Evolutionary conservation across 192 early-diverging fungal genomes (phyloP).

Genomic region (Coemansia erecta): DNA sequence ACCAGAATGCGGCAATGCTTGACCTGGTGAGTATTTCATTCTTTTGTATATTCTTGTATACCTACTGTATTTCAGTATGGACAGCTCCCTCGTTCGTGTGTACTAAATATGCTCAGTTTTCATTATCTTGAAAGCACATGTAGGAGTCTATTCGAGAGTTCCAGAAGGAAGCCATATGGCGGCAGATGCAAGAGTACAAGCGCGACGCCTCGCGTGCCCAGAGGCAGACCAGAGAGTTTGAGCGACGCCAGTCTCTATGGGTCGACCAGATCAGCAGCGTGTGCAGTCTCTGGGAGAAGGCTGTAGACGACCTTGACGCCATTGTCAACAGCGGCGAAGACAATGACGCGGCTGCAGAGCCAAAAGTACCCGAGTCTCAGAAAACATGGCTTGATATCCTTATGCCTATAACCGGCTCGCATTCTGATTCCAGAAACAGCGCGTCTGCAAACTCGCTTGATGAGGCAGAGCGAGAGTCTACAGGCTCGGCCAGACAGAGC

Average conservation of each 20-base stretch:
- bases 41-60: not conserved
- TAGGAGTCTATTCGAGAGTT: slow-evolving; percentile 55
- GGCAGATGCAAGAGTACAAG: slow-evolving; percentile 67
- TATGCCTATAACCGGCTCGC: slow-evolving; percentile 7
- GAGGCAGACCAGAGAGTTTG: slow-evolving; percentile 41
- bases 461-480: not conserved
- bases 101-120: too few species aligned
- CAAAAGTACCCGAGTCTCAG: not conserved
- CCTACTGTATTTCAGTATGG: too few species aligned
- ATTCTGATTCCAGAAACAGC: not conserved
- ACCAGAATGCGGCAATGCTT: slow-evolving; percentile 44
- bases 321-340: slow-evolving; percentile 20
- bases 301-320: slow-evolving; percentile 36
- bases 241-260: slow-evolving; percentile 51
- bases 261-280: slow-evolving; percentile 43
- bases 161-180: slow-evolving; percentile 68
- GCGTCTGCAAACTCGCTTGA: not conserved
- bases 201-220: slow-evolving; percentile 53
- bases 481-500: slow-evolving; percentile 10
- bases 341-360: not conserved
- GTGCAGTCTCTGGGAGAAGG: slow-evolving; percentile 55
- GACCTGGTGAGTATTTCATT: slow-evolving; percentile 37
- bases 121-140: too few species aligned
- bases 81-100: too few species aligned
- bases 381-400: slow-evolving; percentile 36